phyloP scores from a whole-genome alignment of 768 basidiomycete genomes.

The Boletus sp. region DNA sequence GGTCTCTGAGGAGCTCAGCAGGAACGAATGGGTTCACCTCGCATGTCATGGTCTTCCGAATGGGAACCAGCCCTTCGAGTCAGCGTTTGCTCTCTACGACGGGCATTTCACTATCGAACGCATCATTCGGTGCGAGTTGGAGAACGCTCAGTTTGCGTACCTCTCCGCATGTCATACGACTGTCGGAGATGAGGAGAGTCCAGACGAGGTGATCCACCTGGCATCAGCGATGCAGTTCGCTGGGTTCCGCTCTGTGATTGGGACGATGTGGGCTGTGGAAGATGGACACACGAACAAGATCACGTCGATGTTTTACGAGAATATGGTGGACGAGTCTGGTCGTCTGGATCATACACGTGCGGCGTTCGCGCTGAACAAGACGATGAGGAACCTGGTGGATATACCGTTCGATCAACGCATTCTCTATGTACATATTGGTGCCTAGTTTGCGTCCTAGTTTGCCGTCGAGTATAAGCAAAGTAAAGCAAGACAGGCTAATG shows the following conservation, averaged over 20 bases:
- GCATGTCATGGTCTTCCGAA: too few relatives aligned
- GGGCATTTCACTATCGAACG: not conserved
- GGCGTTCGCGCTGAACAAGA: conserved; percentile 6
- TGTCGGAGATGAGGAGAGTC: too few relatives aligned
- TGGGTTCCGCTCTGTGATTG: conserved; percentile 1
- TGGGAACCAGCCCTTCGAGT: conserved; percentile 12
- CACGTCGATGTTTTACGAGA: conserved; percentile 5
- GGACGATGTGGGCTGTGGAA: conserved; percentile 17
- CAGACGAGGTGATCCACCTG: conserved; percentile 14
- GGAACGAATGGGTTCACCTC: conserved; percentile 6
- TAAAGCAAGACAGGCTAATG: too few relatives aligned
- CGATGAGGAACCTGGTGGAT: not conserved
- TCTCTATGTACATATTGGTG: conserved; percentile 16
- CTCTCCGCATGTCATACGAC: conserved; percentile 15
- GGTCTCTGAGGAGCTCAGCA: not conserved
- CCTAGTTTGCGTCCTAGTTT: not conserved
- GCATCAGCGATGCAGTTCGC: not conserved
- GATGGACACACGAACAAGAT: not conserved
- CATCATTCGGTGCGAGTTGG: conserved; percentile 2
- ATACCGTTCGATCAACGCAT: conserved; percentile 14
- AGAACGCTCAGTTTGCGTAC: conserved; percentile 8
- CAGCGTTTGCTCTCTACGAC: not conserved
- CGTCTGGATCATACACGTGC: conserved; percentile 1
- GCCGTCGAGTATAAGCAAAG: too few relatives aligned
- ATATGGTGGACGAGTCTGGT: conserved; percentile 4